A percentile compares a stretch with the other conserved stretches of the same genome.
phyloP scores from a whole-genome alignment of 1,284 basidiomycete species.

The Limonomyces culmigenus region DNA sequence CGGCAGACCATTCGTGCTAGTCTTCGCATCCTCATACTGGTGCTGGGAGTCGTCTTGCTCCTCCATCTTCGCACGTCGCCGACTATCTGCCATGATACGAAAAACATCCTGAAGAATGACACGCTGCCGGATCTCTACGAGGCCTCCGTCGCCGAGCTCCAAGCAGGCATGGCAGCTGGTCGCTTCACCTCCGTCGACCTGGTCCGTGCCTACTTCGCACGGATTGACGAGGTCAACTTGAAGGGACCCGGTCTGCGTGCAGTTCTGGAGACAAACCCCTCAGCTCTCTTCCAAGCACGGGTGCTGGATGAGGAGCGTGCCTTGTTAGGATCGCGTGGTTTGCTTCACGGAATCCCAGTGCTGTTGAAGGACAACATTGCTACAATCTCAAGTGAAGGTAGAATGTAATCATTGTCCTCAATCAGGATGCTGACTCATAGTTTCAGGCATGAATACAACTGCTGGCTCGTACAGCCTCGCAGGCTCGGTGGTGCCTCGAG shows the following conservation, averaged over 20 bases:
- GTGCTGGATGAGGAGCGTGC: conserved; percentile 36
- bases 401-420: conserved; percentile 1
- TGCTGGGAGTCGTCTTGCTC: too few species aligned
- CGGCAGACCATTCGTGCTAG: too few species aligned
- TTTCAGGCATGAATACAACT: conserved; percentile 49
- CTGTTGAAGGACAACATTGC: conserved; percentile 59
- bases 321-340: conserved; percentile 25
- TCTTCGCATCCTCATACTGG: too few species aligned
- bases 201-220: conserved; percentile 47
- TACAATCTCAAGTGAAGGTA: conserved; percentile 18
- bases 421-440: not conserved
- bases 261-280: conserved; percentile 46
- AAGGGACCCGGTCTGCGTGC: conserved; percentile 42
- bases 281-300: conserved; percentile 32
- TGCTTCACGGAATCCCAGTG: conserved; percentile 54
- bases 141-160: conserved; percentile 22
- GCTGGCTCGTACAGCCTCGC: conserved; percentile 36
- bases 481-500: conserved; percentile 38
- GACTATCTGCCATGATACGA: too few species aligned
- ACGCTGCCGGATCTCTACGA: conserved; percentile 27
- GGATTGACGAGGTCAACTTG: conserved; percentile 56
- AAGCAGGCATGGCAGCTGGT: conserved; percentile 17
- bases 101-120: too few species aligned
- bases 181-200: conserved; percentile 24
- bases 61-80: too few species aligned